Evolutionary conservation across 31 red algal species (phyloP), one percentile per base, ranked within the genome.

Genomic region (Porphyra umbilicalis): DNA sequence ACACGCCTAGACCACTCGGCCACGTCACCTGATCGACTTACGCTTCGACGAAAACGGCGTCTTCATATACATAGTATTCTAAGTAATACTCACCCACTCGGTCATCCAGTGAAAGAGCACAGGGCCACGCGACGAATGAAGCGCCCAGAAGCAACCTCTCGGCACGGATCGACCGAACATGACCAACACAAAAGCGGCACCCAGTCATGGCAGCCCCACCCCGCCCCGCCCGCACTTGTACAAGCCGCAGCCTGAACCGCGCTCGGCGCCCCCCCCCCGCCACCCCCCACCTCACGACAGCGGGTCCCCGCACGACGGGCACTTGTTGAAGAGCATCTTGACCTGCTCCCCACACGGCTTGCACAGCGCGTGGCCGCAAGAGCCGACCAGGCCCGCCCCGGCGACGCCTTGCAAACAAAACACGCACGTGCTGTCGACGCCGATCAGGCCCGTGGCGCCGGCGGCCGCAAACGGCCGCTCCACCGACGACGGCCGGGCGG

Each of bases 1-100:
- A n/a, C n/a, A n/a, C n/a, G n/a, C n/a, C n/a, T 71, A 71, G 38
- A 71, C 57, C 57, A 71, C 57, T 71, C 57, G 57, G 57, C 57
- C 57, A 71, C 57, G 57, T 71, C 57, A 71, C 25, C 57, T 6
- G n/a, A n/a, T n/a, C n/a, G n/a, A n/a, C n/a, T n/a, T n/a, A n/a
- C n/a, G n/a, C n/a, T n/a, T n/a, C n/a, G n/a, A n/a, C n/a, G n/a
- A n/a, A n/a, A n/a, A n/a, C n/a, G n/a, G n/a, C n/a, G n/a, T n/a
- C n/a, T n/a, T n/a, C n/a, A n/a, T n/a, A n/a, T n/a, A n/a, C n/a
- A n/a, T n/a, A n/a, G n/a, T n/a, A n/a, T n/a, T n/a, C n/a, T n/a
- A n/a, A n/a, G n/a, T n/a, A n/a, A n/a, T n/a, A n/a, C n/a, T n/a
- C n/a, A n/a, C n/a, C n/a, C n/a, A n/a, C n/a, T n/a, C n/a, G n/a